phyloP scores from a whole-genome alignment of 257 asterid genomes.

The Apocynum venetum region DNA sequence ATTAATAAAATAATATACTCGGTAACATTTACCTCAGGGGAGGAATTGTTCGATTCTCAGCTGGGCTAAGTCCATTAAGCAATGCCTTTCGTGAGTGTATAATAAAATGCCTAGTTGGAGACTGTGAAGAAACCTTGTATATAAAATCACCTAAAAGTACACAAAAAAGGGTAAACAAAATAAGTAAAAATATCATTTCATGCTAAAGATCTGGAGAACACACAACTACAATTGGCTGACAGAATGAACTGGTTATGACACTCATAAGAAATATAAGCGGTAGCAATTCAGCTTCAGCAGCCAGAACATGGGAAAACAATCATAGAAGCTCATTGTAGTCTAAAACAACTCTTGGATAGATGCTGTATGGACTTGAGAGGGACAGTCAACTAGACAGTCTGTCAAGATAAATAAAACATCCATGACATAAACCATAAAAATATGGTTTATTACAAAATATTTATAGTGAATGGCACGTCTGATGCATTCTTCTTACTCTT shows the following conservation, averaged over 20 bases:
- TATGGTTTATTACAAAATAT: not conserved
- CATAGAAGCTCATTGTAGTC: not conserved
- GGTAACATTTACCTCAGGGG: conserved; percentile 64
- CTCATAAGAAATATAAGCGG: not conserved
- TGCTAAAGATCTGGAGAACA: conserved; percentile 6
- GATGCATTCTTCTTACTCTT: not conserved
- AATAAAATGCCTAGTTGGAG: conserved; percentile 87
- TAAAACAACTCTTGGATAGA: not conserved
- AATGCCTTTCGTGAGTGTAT: conserved; percentile 96
- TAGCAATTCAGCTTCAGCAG: not conserved
- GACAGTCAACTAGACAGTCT: not conserved
- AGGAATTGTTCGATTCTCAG: conserved; percentile 85
- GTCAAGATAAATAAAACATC: not conserved
- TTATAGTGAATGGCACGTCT: not conserved
- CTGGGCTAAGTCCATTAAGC: conserved; percentile 89
- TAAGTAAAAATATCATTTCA: conserved; percentile 5
- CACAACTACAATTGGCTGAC: not conserved
- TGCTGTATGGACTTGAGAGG: not conserved
- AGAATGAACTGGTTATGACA: not conserved
- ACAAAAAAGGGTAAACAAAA: conserved; percentile 19
- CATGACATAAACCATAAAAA: not conserved
- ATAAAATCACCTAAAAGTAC: conserved; percentile 81
- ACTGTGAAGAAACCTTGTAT: conserved; percentile 83
- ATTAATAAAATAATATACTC: conserved; percentile 2
- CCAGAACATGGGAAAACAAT: not conserved